A percentile compares a stretch with the other conserved stretches of the same genome.
These are phyloP conservation scores for Ophiostoma tasmaniense DNA, from an alignment of 2,329 filamentous ascomycete genomes.

Conservation along the genomic window DNA sequence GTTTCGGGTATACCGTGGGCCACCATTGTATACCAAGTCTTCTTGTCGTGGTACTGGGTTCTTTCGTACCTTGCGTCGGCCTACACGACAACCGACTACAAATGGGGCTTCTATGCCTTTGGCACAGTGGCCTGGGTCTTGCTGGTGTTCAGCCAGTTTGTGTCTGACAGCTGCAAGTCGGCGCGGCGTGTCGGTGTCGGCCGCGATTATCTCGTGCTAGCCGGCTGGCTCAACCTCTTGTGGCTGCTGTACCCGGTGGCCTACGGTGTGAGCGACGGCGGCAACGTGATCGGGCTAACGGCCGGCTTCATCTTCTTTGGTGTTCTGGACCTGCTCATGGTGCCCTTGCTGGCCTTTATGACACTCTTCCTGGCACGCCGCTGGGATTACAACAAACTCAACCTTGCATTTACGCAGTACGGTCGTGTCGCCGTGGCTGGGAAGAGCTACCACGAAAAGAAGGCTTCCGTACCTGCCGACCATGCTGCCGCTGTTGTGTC, in stretches of 20 bases:
- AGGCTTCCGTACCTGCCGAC: constrained; percentile 11
- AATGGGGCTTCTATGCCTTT: constrained; percentile 50
- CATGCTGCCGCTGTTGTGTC: not conserved
- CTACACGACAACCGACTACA: constrained; percentile 42
- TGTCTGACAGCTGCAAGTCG: constrained; percentile 31
- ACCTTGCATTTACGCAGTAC: constrained; percentile 47
- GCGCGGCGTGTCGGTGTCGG: constrained; percentile 35
- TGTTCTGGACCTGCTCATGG: constrained; percentile 42
- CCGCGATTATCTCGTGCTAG: constrained; percentile 38
- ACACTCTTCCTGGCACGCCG: constrained; percentile 36
- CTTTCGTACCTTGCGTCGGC: constrained; percentile 42
- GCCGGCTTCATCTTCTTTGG: constrained; percentile 44
- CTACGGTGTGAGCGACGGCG: constrained; percentile 44
- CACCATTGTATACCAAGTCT: constrained; percentile 43
- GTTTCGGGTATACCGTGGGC: constrained; percentile 46
- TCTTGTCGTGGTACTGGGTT: constrained; percentile 44
- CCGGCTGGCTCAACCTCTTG: constrained; percentile 41
- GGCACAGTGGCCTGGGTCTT: constrained; percentile 40
- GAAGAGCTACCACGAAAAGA: constrained; percentile 41
- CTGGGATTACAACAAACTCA: constrained; percentile 45
- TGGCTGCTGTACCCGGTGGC: constrained; percentile 49
- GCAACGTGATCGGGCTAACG: constrained; percentile 41
- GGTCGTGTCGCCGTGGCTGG: constrained; percentile 37
- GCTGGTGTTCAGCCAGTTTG: constrained; percentile 38
- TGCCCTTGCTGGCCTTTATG: constrained; percentile 36